Conservation (phyloP, 768 basidiomycete species). For the Gymnopilus junonius region DNA sequence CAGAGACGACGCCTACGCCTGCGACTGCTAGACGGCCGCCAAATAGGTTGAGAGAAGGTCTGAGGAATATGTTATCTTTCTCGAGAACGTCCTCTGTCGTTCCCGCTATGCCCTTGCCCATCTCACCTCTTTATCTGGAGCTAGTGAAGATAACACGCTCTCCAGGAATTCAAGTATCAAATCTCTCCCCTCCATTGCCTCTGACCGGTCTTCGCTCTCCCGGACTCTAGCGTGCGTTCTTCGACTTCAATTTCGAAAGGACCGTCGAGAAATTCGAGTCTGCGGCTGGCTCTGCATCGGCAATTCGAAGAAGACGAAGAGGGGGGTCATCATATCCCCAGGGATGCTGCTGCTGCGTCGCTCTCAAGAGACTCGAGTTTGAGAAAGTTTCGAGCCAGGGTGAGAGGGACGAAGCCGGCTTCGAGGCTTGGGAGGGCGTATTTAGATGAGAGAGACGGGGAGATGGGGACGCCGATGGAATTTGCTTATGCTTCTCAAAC, state of each 20-base stretch:
- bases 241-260: background rate
- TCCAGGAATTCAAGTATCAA: slow-evolving; percentile 7
- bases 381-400: slow-evolving; percentile 32
- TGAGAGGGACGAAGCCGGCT: slow-evolving; percentile 32
- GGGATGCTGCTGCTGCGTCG: background rate
- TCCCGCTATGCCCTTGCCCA: background rate
- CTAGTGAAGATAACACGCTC: background rate
- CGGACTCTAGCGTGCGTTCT: slow-evolving; percentile 7
- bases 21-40: slow-evolving; percentile 11
- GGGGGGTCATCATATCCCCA: too few species aligned
- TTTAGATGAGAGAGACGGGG: slow-evolving; percentile 34
- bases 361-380: slow-evolving; percentile 31
- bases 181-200: background rate
- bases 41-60: slow-evolving; percentile 21
- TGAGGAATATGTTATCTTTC: slow-evolving; percentile 27
- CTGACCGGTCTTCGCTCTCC: background rate
- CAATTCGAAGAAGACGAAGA: too few species aligned
- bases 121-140: background rate
- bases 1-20: background rate
- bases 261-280: slow-evolving; percentile 7
- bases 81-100: slow-evolving; percentile 14
- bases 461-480: slow-evolving; percentile 28
- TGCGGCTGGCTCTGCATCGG: background rate
- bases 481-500: too few species aligned
- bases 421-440: slow-evolving; percentile 22